Evolutionary conservation across 75 land plant species (phyloP).

Genomic region (Azolla pinnata): DNA sequence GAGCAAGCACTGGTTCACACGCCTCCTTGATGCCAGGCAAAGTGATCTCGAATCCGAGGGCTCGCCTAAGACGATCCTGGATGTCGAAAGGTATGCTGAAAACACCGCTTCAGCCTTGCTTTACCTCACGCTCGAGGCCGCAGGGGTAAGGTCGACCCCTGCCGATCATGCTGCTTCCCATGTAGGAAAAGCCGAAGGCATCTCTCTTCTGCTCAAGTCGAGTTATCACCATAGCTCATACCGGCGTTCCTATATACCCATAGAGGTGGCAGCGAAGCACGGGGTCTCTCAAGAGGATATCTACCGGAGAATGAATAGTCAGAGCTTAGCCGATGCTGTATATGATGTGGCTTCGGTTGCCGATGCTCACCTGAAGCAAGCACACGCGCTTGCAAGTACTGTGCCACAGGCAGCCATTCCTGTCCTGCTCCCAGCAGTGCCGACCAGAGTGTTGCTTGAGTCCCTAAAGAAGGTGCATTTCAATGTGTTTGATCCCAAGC

Average conservation of each 20-base stretch:
- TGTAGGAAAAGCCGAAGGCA: slow-evolving; percentile 91
- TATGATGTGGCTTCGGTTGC: slow-evolving; percentile 94
- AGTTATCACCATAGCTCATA: slow-evolving; percentile 66
- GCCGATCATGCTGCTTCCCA: slow-evolving; percentile 99
- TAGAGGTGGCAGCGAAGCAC: slow-evolving; percentile 61
- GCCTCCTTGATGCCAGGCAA: slow-evolving; percentile 82
- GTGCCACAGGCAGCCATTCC: slow-evolving; percentile 69
- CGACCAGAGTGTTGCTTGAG: slow-evolving; percentile 62
- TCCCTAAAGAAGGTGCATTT: slow-evolving; percentile 47
- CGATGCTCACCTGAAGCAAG: slow-evolving; percentile 66
- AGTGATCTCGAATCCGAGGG: slow-evolving; percentile 58
- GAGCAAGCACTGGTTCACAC: slow-evolving; percentile 79
- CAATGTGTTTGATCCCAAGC: slow-evolving; percentile 87
- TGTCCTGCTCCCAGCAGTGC: slow-evolving; percentile 76
- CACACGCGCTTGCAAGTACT: slow-evolving; percentile 48
- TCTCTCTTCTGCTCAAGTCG: slow-evolving; percentile 64
- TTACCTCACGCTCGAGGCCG: slow-evolving; percentile 86
- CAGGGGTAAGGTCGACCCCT: slow-evolving; percentile 70
- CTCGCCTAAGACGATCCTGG: slow-evolving; percentile 46
- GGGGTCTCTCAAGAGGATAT: slow-evolving; percentile 53
- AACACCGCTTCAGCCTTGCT: slow-evolving; percentile 74
- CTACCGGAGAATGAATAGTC: slow-evolving; percentile 46
- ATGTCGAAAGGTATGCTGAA: slow-evolving; percentile 83
- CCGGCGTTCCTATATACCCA: slow-evolving; percentile 60
- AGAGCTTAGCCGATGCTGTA: slow-evolving; percentile 58